Evolutionary conservation across 2,329 filamentous ascomycete genomes (phyloP).

Genomic region (Trichoderma breve): DNA sequence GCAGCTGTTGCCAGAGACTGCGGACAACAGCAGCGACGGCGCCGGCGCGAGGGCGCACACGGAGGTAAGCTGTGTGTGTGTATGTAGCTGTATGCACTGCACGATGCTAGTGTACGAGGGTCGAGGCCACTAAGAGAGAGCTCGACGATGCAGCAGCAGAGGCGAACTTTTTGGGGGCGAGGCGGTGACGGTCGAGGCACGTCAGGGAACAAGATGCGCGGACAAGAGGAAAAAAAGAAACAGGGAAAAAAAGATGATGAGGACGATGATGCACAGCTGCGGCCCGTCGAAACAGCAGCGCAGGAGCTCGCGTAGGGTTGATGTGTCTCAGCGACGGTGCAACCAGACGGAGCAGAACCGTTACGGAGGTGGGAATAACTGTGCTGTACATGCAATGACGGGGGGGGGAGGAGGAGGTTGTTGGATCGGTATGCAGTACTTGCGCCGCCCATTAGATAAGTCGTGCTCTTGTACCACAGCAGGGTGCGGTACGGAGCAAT

Average conservation of each 20-base stretch:
- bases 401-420: slow-evolving; percentile 8
- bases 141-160: slow-evolving; percentile 5
- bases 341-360: slow-evolving; percentile 13
- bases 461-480: not conserved
- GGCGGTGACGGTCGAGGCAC: not conserved
- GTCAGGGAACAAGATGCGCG: not conserved
- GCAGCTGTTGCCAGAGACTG: slow-evolving; percentile 9
- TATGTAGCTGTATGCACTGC: not conserved
- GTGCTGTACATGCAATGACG: not conserved
- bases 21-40: not conserved
- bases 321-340: slow-evolving; percentile 6
- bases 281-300: not conserved
- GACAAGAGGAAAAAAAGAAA: not conserved
- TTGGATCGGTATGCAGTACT: slow-evolving; percentile 3
- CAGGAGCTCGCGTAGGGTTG: not conserved
- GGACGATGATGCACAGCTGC: slow-evolving; percentile 7
- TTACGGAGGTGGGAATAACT: slow-evolving; percentile 13
- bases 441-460: not conserved
- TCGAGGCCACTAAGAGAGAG: not conserved
- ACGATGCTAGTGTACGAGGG: not conserved
- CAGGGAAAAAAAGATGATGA: not conserved
- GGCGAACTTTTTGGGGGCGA: not conserved
- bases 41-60: slow-evolving; percentile 16
- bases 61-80: not conserved
- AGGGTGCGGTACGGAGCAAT: not conserved